phyloP scores from a whole-genome alignment of 768 basidiomycete genomes.

The Terana coerulea region DNA sequence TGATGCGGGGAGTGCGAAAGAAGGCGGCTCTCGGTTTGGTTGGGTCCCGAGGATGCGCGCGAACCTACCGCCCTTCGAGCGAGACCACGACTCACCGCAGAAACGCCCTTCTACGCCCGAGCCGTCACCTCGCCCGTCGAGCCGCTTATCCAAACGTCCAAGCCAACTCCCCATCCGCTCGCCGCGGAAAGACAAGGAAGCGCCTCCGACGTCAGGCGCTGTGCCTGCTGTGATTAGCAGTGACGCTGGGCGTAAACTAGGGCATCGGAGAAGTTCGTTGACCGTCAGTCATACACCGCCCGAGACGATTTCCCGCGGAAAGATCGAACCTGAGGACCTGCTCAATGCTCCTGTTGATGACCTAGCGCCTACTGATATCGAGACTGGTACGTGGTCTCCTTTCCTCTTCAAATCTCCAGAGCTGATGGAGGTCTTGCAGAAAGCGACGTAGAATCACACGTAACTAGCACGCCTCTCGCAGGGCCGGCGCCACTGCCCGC shows the following conservation, averaged over 20 bases:
- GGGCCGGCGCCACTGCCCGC: constrained; percentile 18
- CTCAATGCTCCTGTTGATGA: neutral
- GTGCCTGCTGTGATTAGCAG: constrained; percentile 1
- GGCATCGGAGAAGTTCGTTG: constrained; percentile 25
- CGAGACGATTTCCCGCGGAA: constrained; percentile 21
- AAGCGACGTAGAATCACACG: constrained; percentile 35
- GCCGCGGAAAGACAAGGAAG: constrained; percentile 22
- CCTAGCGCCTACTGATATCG: constrained; percentile 4
- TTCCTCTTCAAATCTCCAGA: neutral
- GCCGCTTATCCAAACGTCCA: constrained; percentile 23
- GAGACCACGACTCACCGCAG: constrained; percentile 28
- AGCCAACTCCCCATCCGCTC: constrained; percentile 47
- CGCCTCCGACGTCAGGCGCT: neutral
- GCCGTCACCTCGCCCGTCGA: constrained; percentile 17
- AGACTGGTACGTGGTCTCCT: constrained; percentile 1
- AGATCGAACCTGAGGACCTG: constrained; percentile 11
- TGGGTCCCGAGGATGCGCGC: constrained; percentile 34
- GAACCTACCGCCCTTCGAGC: constrained; percentile 37
- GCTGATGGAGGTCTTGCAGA: constrained; percentile 28
- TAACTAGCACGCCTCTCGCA: constrained; percentile 21
- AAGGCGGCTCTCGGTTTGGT: constrained; percentile 28
- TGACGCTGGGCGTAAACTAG: constrained; percentile 22
- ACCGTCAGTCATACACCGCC: constrained; percentile 27
- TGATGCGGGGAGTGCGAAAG: constrained; percentile 21
- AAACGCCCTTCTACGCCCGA: constrained; percentile 13